Evolutionary conservation across 441 rosid genomes (phyloP), one percentile per base, ranked within the genome.

Genomic region (Euphorbia corollata): DNA sequence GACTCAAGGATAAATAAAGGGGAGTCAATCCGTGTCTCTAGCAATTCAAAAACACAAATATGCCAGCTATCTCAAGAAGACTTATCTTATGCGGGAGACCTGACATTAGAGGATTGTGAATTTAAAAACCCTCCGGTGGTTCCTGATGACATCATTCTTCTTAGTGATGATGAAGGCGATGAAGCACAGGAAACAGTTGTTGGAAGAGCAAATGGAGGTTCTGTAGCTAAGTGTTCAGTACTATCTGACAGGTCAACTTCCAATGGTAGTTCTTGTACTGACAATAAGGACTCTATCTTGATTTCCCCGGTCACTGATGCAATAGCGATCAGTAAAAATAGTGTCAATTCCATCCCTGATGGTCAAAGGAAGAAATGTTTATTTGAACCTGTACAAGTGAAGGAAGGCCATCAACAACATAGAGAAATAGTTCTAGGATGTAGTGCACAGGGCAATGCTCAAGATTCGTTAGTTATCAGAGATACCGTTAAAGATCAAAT

Each of bases 101-200:
- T 53, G 36, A 61, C 60, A 66, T 69, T 64, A 6, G 68, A 39
- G 53, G 72, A 65, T 64, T 61, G 59, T 69, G 79, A 71, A 75
- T 73, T 70, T 60, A 74, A 75, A 77, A 85, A 75, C 59, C 64
- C 74, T 69, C 70, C 80, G 38, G 72, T 68, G 9, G 41, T 0
- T 67, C 76, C 75, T 47, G 78, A 77, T 72, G 76, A 83, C 73
- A 71, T 88, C 68, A 87, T 95, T 74, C 81, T 82, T 71, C 92
- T 95, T 68, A 92, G 96, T 63, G 99, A 95, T 67, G 97, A 95
- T 74, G 98, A 92, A 78, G 75, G 69, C 32, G 89, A 82, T 61
- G 89, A 76, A 72, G 76, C 79, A 47, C 65, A 77, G 78, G 86
- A 80, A 76, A 75, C 76, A 68, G 71, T 64, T 77, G 73, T 65